phyloP scores from a whole-genome alignment of 352 stramenopile genomes.

The Pythium phragmiticola region DNA sequence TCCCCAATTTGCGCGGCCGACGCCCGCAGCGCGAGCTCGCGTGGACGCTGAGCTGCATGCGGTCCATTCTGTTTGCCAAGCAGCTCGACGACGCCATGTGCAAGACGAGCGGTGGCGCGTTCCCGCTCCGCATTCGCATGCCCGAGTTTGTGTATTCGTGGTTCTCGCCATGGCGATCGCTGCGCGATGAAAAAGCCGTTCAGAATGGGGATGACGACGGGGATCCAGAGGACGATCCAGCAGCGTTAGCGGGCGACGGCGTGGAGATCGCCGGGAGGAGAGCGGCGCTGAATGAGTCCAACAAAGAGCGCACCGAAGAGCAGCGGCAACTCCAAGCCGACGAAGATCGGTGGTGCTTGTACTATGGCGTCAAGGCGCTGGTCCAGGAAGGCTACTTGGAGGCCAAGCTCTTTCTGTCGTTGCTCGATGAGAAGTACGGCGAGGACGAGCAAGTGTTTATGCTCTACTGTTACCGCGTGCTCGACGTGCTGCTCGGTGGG shows the following conservation, averaged over 20 bases:
- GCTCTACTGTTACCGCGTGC: conserved; percentile 84
- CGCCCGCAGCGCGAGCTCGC: conserved; percentile 68
- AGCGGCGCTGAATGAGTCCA: conserved; percentile 4
- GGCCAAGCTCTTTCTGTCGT: conserved; percentile 88
- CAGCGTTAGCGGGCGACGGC: too few species aligned
- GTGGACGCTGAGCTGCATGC: conserved; percentile 91
- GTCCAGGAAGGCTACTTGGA: conserved; percentile 87
- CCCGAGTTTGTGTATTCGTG: conserved; percentile 93
- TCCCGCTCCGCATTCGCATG: conserved; percentile 78
- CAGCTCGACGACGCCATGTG: conserved; percentile 79
- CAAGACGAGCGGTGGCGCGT: conserved; percentile 39
- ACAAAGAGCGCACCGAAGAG: conserved; percentile 31
- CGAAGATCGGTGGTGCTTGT: conserved; percentile 91
- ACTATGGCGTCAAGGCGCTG: conserved; percentile 89
- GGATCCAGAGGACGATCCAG: conserved; percentile 27
- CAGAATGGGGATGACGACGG: conserved; percentile 11
- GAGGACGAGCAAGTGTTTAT: conserved; percentile 92
- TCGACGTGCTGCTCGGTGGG: conserved; percentile 67
- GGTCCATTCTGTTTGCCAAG: conserved; percentile 89
- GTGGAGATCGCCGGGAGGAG: neutral
- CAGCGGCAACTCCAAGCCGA: conserved; percentile 66
- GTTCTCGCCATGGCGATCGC: conserved; percentile 78
- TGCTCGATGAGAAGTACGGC: conserved; percentile 92
- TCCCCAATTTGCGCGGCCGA: conserved; percentile 87
- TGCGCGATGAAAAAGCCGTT: conserved; percentile 55